Percentiles rank a stretch among this genome's conserved stretches.
Conservation (phyloP, 1,284 basidiomycete species). For the Malassezia sympodialis region DNA sequence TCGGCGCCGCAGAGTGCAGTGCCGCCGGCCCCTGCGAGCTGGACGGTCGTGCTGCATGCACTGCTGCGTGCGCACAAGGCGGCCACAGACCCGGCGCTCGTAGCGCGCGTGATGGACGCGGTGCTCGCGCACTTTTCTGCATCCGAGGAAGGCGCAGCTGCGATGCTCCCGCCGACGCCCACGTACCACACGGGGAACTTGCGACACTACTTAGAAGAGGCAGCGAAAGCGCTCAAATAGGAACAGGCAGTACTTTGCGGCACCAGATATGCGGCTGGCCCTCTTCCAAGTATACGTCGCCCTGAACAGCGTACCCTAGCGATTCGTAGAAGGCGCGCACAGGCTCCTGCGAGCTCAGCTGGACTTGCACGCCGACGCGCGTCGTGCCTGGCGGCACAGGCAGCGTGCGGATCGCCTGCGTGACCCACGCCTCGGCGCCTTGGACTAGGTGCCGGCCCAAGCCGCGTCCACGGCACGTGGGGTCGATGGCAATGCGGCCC, state of each 20-base stretch:
- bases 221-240: background rate
- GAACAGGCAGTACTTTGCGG: background rate
- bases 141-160: background rate
- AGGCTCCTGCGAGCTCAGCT: slow-evolving; percentile 8
- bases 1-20: background rate
- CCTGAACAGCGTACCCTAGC: background rate
- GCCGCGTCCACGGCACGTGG: slow-evolving; percentile 2
- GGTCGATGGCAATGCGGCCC: slow-evolving; percentile 10
- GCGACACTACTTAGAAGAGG: background rate
- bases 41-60: slow-evolving; percentile 1
- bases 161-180: background rate
- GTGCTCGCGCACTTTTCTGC: background rate
- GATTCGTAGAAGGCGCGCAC: slow-evolving; percentile 13
- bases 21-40: slow-evolving; percentile 3
- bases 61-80: background rate
- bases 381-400: background rate
- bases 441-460: slow-evolving; percentile 1
- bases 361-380: background rate
- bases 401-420: background rate
- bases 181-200: background rate
- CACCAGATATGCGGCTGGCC: slow-evolving; percentile 15
- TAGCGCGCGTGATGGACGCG: background rate
- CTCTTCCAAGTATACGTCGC: slow-evolving; percentile 11
- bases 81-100: background rate
- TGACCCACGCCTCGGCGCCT: slow-evolving; percentile 12